phyloP scores from a whole-genome alignment of 306 rosid genomes.

The Glycine latifolia region DNA sequence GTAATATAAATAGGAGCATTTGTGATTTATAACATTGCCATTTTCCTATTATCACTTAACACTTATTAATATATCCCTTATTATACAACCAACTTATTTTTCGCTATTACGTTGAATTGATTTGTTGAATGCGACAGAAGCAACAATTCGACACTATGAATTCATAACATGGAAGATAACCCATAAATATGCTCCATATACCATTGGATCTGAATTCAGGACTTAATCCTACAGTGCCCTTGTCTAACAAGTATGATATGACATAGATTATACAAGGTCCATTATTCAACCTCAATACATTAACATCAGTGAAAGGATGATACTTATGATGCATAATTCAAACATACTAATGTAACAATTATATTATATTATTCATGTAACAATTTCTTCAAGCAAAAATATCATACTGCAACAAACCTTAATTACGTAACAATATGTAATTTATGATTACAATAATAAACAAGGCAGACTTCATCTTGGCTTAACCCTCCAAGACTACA shows the following conservation, averaged over 20 bases:
- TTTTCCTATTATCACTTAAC: background rate
- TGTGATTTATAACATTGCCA: background rate
- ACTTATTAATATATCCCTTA: background rate
- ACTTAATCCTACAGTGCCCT: background rate
- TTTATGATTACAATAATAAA: background rate
- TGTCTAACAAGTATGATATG: too few relatives aligned
- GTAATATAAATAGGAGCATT: background rate
- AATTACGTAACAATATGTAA: background rate
- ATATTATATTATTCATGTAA: too few relatives aligned
- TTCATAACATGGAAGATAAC: background rate
- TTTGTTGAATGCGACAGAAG: background rate
- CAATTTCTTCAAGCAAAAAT: too few relatives aligned
- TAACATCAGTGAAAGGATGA: too few relatives aligned
- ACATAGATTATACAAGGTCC: too few relatives aligned
- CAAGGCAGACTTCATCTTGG: background rate
- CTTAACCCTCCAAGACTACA: background rate
- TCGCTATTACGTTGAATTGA: background rate
- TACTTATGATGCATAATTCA: too few relatives aligned
- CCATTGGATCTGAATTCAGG: background rate
- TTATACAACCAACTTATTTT: background rate
- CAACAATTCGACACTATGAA: constrained; percentile 1
- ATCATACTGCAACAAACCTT: background rate
- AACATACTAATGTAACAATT: too few relatives aligned
- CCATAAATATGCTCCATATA: background rate
- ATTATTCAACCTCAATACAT: too few relatives aligned